Percentiles rank a stretch among this genome's conserved stretches.
Evolutionary conservation across 2,329 filamentous ascomycete genomes (phyloP).

Genomic region (Beauveria scarabaeidicola): DNA sequence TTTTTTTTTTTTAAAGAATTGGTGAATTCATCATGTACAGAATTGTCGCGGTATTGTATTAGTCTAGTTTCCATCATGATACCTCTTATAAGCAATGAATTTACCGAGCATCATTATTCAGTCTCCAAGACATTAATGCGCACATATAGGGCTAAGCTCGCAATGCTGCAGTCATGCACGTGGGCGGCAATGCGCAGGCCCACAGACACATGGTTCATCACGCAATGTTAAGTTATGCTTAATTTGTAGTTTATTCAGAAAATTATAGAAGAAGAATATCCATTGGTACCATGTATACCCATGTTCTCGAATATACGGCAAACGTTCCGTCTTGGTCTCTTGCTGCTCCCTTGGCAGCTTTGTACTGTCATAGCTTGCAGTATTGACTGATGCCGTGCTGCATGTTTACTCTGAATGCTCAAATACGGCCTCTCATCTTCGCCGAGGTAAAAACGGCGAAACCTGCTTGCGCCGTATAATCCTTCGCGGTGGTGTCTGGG

Average conservation of each 20-base stretch:
- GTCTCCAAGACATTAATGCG: no score
- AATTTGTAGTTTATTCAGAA: neutral
- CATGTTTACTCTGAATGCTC: neutral
- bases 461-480: neutral
- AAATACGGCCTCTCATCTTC: neutral
- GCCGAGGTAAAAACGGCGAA: neutral
- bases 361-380: neutral
- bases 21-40: no score
- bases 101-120: neutral
- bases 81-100: constrained; percentile 6
- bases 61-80: neutral
- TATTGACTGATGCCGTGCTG: no score
- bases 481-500: neutral
- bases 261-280: neutral
- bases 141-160: no score
- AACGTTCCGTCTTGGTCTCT: neutral
- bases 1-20: neutral
- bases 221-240: neutral
- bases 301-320: neutral
- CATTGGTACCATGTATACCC: neutral
- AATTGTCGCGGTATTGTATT: neutral
- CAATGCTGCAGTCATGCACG: neutral
- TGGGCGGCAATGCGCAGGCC: neutral
- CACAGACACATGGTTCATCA: neutral
- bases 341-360: neutral